phyloP scores from a whole-genome alignment of 2,329 filamentous ascomycete genomes.

The Gnomoniopsis sp. region DNA sequence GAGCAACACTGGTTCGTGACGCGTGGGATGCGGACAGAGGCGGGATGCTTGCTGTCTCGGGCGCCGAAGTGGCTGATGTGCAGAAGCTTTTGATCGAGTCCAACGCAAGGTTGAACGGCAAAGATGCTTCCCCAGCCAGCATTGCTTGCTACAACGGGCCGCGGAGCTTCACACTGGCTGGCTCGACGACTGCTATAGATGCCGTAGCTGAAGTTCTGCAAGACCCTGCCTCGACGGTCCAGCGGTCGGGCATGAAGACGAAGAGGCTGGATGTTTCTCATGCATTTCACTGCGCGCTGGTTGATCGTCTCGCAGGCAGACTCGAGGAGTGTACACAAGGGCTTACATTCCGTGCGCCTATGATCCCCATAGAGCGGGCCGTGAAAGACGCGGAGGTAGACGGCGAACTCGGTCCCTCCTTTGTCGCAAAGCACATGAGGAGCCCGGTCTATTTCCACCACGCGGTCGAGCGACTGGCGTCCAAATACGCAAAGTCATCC shows the following conservation, averaged over 20 bases:
- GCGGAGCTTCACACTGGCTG: conserved; percentile 39
- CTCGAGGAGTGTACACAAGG: conserved; percentile 30
- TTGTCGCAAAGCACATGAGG: conserved; percentile 35
- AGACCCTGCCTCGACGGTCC: conserved; percentile 4
- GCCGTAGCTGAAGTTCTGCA: not conserved
- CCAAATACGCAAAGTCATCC: conserved; percentile 8
- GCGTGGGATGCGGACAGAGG: conserved; percentile 34
- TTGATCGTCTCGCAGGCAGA: conserved; percentile 32
- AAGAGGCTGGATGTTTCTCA: conserved; percentile 43
- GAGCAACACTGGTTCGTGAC: conserved; percentile 29
- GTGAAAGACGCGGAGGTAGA: conserved; percentile 10
- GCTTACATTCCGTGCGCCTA: conserved; percentile 29
- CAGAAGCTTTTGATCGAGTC: not conserved
- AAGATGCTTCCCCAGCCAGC: not conserved
- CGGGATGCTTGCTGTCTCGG: conserved; percentile 34
- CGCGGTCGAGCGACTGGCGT: conserved; percentile 20
- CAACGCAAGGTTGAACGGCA: not conserved
- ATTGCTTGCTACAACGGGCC: conserved; percentile 49
- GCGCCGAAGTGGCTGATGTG: not conserved
- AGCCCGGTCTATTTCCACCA: conserved; percentile 42
- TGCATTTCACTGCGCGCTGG: conserved; percentile 43
- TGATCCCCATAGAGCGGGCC: conserved; percentile 30
- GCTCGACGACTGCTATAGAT: conserved; percentile 30
- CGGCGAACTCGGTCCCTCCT: conserved; percentile 1
- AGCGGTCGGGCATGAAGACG: conserved; percentile 19